These are phyloP conservation scores for Scenedesmus sp. DNA, from an alignment of 163 green algal genomes.

Conservation along the genomic window DNA sequence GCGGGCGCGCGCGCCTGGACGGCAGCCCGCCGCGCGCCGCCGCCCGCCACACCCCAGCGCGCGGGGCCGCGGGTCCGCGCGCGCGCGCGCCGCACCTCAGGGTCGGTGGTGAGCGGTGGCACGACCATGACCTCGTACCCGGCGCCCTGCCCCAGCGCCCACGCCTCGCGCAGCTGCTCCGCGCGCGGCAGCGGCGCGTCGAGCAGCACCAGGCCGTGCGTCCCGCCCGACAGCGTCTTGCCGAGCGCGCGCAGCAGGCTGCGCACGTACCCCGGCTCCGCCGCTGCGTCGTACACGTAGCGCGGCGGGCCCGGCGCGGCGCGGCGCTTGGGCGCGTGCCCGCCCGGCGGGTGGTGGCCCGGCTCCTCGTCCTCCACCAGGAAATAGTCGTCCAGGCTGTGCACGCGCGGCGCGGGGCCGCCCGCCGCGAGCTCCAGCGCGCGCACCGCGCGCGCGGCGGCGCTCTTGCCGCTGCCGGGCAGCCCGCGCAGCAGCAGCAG, in stretches of 20 bases:
- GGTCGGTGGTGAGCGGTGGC: conserved; percentile 11
- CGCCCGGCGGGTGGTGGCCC: neutral
- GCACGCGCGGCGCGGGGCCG: neutral
- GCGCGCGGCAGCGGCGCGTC: conserved; percentile 18
- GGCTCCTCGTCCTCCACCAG: conserved; percentile 30
- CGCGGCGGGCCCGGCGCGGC: conserved; percentile 1
- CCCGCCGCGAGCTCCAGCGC: neutral
- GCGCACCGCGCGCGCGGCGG: conserved; percentile 47
- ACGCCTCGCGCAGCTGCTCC: conserved; percentile 40
- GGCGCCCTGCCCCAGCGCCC: conserved; percentile 18
- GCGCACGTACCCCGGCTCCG: conserved; percentile 18
- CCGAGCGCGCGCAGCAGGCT: conserved; percentile 17
- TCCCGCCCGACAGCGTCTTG: conserved; percentile 8
- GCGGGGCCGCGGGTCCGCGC: too few relatives aligned
- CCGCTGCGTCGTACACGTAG: conserved; percentile 35
- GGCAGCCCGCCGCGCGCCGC: too few relatives aligned
- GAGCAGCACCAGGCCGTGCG: conserved; percentile 26
- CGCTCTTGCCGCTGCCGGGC: conserved; percentile 81
- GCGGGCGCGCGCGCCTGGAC: too few relatives aligned
- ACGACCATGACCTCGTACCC: conserved; percentile 38
- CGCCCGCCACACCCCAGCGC: too few relatives aligned
- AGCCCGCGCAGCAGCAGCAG: conserved; percentile 69
- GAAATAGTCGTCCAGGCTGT: conserved; percentile 44
- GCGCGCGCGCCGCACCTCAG: conserved; percentile 26
- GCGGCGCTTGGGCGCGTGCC: conserved; percentile 8